Percentiles rank a stretch among this genome's conserved stretches.
These are phyloP conservation scores for Strobilomyces confusus DNA, from an alignment of 768 basidiomycete genomes.

Conservation along the genomic window DNA sequence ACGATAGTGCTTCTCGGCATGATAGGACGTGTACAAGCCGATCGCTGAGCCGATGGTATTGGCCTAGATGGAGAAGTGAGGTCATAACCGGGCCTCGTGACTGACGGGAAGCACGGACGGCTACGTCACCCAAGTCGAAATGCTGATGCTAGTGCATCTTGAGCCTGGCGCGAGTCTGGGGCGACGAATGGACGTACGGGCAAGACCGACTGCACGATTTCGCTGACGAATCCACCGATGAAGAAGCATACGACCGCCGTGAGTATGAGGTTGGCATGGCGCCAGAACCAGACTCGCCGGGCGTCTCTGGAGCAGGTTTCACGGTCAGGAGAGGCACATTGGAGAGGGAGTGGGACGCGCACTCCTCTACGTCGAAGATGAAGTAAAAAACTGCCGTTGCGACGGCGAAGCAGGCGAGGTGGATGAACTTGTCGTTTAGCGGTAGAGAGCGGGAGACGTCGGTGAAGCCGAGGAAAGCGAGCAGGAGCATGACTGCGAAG, in stretches of 20 bases:
- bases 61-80: conserved; percentile 45
- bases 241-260: conserved; percentile 71
- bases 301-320: conserved; percentile 49
- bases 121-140: conserved; percentile 70
- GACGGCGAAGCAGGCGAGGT: conserved; percentile 70
- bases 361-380: conserved; percentile 88
- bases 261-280: conserved; percentile 63
- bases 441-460: conserved; percentile 61
- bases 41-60: conserved; percentile 71
- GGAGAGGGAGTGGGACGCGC: conserved; percentile 25
- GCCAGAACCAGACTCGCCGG: conserved; percentile 85
- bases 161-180: background rate
- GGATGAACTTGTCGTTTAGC: conserved; percentile 75
- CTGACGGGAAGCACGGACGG: conserved; percentile 41
- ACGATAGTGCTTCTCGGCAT: conserved; percentile 74
- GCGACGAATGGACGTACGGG: conserved; percentile 45
- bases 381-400: conserved; percentile 85
- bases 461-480: conserved; percentile 78
- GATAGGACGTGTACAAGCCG: conserved; percentile 62
- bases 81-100: conserved; percentile 9
- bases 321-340: background rate
- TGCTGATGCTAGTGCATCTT: conserved; percentile 50
- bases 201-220: conserved; percentile 74
- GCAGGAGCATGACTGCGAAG: conserved; percentile 56
- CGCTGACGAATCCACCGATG: conserved; percentile 76